phyloP scores from a whole-genome alignment of 768 basidiomycete genomes.

The Pleurotus citrinopileatus region DNA sequence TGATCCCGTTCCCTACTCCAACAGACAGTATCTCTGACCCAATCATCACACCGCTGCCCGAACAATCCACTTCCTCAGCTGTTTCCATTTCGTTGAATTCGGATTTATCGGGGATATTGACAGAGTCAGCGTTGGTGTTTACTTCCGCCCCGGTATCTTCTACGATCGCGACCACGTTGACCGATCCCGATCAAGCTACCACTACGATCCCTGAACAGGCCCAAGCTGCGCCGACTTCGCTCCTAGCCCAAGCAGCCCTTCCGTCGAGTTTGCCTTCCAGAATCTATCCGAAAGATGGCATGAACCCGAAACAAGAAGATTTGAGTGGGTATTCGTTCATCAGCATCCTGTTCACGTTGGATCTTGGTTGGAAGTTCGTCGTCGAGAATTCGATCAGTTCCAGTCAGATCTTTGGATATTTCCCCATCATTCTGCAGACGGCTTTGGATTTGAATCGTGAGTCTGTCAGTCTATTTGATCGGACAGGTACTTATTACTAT shows the following conservation, averaged over 20 bases:
- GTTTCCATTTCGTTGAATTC: conserved; percentile 29
- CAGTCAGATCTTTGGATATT: conserved; percentile 75
- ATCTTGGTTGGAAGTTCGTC: conserved; percentile 70
- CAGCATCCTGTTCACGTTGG: conserved; percentile 58
- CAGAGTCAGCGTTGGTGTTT: conserved; percentile 38
- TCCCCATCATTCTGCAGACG: conserved; percentile 43
- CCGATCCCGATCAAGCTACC: conserved; percentile 42
- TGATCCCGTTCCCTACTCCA: conserved; percentile 5
- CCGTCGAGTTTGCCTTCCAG: conserved; percentile 57
- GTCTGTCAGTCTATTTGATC: conserved; percentile 15
- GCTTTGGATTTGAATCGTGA: conserved; percentile 30
- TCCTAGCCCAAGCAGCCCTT: conserved; percentile 33
- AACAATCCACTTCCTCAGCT: conserved; percentile 9
- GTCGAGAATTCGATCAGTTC: conserved; percentile 51
- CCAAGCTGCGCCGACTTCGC: conserved; percentile 20
- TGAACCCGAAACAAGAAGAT: conserved; percentile 24
- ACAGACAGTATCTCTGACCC: conserved; percentile 10
- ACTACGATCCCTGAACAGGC: conserved; percentile 25
- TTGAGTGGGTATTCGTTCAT: conserved; percentile 46
- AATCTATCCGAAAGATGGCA: conserved; percentile 46
- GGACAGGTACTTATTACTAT: conserved; percentile 5
- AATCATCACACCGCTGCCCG: neutral
- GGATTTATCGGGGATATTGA: conserved; percentile 41
- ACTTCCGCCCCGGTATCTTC: conserved; percentile 30
- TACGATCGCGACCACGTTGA: conserved; percentile 22